Evolutionary conservation across 1,284 basidiomycete genomes (phyloP), one percentile per base, ranked within the genome.

Genomic region (Ceratobasidium sp.): DNA sequence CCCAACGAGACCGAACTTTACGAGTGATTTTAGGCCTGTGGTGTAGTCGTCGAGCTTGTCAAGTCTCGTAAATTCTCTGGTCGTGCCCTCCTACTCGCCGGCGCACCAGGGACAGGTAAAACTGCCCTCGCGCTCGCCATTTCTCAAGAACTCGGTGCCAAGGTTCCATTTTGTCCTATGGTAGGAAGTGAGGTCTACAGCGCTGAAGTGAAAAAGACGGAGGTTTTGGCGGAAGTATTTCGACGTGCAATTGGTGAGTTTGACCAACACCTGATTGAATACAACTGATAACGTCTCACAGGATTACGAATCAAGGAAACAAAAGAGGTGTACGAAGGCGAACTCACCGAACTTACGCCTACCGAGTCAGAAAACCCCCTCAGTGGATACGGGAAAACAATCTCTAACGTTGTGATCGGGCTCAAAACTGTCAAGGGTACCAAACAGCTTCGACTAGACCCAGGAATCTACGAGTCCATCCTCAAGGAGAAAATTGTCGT

Each of bases 361-460:
- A 90, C 93, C 34, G 97, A 97, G 80, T 86, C 94, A 10, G 95
- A 97, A 79, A 98, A 97, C 79, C 95, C 95, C 40, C 83, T 97
- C 52, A 93, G 92, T 69, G 96, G 96, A 50, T 99, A 99, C 79
- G 97, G 96, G 74, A 99, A 99, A 82, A 98, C 96, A 1, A 94
- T 99, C 70, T 94, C 94, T 31, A 95, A 98, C 80, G 96, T 99
- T 73, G 86, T 98, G 67, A 91, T 99, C 65, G 94, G 94, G 5
- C 87, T 99, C 74, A 99, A 99, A 82, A 98, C 96, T 0, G 94
- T 95, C 74, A 96, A 92, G 78, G 96, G 97, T n/a, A 98, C 96
- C 31, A 99, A 99, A 79, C 96, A 98, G 77, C 86, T 99, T 12
- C 87, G 96, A 31, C 81, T 98, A 12, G 96, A 99, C 78, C 96